Evolutionary conservation across 1,284 basidiomycete species (phyloP).

Genomic region (Leccinum subspadiceum): DNA sequence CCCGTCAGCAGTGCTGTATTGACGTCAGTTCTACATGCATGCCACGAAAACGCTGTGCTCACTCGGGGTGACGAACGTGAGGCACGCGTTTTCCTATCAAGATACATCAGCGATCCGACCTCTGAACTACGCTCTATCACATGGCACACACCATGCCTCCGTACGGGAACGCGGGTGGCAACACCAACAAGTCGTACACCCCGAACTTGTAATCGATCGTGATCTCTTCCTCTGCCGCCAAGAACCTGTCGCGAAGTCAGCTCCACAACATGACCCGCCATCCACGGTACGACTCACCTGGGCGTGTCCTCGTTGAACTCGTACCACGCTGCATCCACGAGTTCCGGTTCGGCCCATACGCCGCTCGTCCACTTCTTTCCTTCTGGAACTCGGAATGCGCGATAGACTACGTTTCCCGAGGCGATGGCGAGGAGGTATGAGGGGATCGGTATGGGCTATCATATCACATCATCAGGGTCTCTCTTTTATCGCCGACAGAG

Average conservation of each 20-base stretch:
- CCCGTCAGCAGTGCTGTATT: conserved; percentile 75
- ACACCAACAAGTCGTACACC: conserved; percentile 89
- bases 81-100: conserved; percentile 73
- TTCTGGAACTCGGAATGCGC: conserved; percentile 55
- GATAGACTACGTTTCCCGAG: conserved; percentile 78
- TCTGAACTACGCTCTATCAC: no score
- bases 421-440: conserved; percentile 89
- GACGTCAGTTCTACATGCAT: conserved; percentile 4
- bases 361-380: conserved; percentile 78
- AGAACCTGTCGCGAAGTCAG: conserved; percentile 49
- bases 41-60: conserved; percentile 19
- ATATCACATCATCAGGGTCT: no score
- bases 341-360: conserved; percentile 87
- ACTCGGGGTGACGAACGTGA: conserved; percentile 89
- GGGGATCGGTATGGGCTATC: conserved; percentile 73
- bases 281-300: conserved; percentile 40
- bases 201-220: conserved; percentile 82
- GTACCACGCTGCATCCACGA: conserved; percentile 79
- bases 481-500: no score
- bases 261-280: not conserved
- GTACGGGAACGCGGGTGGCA: conserved; percentile 31
- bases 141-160: not conserved
- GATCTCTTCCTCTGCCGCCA: conserved; percentile 65
- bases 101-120: conserved; percentile 4
- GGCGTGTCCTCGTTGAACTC: conserved; percentile 87